Evolutionary conservation across 805 yeast genomes (phyloP).

Genomic region (Zygosaccharomyces bisporus): DNA sequence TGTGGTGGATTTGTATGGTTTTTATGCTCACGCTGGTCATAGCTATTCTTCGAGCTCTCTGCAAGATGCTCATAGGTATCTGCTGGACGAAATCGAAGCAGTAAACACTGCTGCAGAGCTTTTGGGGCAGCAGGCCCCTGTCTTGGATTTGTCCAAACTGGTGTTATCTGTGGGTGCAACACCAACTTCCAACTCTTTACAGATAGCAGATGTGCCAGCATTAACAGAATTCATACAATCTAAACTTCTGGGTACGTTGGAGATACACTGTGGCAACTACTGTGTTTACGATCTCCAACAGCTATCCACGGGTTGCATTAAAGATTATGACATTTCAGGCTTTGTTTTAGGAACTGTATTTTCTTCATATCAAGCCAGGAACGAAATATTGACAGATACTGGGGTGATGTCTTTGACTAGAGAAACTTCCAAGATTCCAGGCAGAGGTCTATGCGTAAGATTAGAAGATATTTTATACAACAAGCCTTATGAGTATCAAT

Average conservation of each 20-base stretch:
- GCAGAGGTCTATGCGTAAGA: slow-evolving; percentile 45
- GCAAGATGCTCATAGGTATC: slow-evolving; percentile 44
- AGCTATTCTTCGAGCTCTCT: slow-evolving; percentile 51
- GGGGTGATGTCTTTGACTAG: slow-evolving; percentile 69
- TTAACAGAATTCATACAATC: slow-evolving; percentile 16
- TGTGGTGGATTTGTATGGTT: slow-evolving; percentile 52
- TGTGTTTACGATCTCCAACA: slow-evolving; percentile 74
- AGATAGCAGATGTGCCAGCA: slow-evolving; percentile 13
- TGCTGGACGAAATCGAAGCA: slow-evolving; percentile 55
- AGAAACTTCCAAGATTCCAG: slow-evolving; percentile 57
- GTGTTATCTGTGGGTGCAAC: slow-evolving; percentile 76
- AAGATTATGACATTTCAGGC: slow-evolving; percentile 45
- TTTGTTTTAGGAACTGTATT: slow-evolving; percentile 56
- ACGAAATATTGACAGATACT: slow-evolving; percentile 58
- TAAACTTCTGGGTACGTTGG: slow-evolving; percentile 44
- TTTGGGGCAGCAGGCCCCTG: slow-evolving; percentile 28
- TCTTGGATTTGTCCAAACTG: slow-evolving; percentile 38
- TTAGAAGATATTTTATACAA: slow-evolving; percentile 36
- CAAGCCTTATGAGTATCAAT: slow-evolving; percentile 42
- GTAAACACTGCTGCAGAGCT: slow-evolving; percentile 50
- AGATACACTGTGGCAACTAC: slow-evolving; percentile 80
- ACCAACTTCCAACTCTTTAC: slow-evolving; percentile 65
- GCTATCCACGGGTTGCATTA: slow-evolving; percentile 60
- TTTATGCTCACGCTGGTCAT: slow-evolving; percentile 79
- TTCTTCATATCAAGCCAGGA: slow-evolving; percentile 54